Conservation (phyloP, 768 basidiomycete species). For the Naganishia randhawae region DNA sequence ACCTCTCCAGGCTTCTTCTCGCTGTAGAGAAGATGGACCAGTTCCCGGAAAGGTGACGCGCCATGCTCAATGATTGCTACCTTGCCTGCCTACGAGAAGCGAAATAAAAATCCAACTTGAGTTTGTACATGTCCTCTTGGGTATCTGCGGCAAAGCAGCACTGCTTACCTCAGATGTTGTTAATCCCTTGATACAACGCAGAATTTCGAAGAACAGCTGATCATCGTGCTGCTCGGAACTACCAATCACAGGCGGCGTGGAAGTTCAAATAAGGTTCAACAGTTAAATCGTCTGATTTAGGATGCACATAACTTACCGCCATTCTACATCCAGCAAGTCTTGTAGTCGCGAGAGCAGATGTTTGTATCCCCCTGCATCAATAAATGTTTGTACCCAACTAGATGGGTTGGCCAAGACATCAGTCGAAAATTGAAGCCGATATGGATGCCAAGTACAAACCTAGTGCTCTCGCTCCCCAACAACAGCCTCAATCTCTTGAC, state of each 20-base stretch:
- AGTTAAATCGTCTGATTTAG: background rate
- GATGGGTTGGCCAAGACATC: background rate
- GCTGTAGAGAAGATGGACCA: constrained; percentile 80
- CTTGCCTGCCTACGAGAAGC: constrained; percentile 64
- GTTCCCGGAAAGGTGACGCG: constrained; percentile 79
- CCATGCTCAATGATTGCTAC: constrained; percentile 82
- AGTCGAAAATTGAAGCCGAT: constrained; percentile 17
- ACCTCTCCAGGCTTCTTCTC: constrained; percentile 98
- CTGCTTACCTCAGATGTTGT: constrained; percentile 58
- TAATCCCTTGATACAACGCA: constrained; percentile 90
- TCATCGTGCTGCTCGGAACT: constrained; percentile 99
- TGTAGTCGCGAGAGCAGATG: constrained; percentile 77
- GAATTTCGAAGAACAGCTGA: constrained; percentile 81
- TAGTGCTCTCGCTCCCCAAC: constrained; percentile 85
- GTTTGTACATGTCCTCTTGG: too few species aligned
- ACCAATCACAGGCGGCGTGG: background rate
- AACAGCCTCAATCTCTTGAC: constrained; percentile 83
- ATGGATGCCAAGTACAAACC: constrained; percentile 54
- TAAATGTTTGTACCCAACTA: constrained; percentile 87
- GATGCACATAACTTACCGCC: constrained; percentile 66
- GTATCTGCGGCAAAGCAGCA: background rate
- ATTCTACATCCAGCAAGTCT: constrained; percentile 90
- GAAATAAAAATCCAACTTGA: background rate
- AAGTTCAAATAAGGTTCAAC: background rate
- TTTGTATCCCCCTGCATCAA: constrained; percentile 77